A percentile compares a stretch with the other conserved stretches of the same genome.
phyloP scores from a whole-genome alignment of 2,329 filamentous ascomycete species.

The Neophaeococcomyces aloes region DNA sequence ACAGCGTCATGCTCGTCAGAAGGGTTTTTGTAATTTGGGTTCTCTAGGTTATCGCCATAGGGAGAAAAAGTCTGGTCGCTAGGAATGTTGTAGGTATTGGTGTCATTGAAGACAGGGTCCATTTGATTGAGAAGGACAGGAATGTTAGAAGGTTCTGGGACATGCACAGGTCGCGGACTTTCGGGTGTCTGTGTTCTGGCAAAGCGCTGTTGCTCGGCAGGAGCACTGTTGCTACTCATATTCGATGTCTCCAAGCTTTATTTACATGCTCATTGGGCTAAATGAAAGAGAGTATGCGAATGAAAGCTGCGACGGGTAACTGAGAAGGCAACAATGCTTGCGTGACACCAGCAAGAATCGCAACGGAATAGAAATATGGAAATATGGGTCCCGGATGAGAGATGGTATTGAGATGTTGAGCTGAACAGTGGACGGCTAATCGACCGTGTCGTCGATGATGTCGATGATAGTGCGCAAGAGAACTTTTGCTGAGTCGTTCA shows the following conservation, averaged over 20 bases:
- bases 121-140: conserved; percentile 61
- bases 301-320: not conserved
- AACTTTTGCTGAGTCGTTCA: conserved; percentile 1
- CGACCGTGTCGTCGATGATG: conserved; percentile 2
- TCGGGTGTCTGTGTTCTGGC: conserved; percentile 57
- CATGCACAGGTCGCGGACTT: conserved; percentile 59
- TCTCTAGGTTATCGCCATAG: conserved; percentile 16
- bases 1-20: conserved; percentile 22
- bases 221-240: conserved; percentile 21
- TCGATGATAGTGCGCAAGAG: not conserved
- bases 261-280: conserved; percentile 1
- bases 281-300: not conserved
- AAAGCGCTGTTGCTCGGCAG: conserved; percentile 37
- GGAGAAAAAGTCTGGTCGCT: conserved; percentile 22
- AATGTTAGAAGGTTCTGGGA: conserved; percentile 57
- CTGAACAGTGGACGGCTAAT: not conserved
- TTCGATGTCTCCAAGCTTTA: not conserved
- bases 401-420: not conserved
- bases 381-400: not conserved
- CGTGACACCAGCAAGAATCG: not conserved
- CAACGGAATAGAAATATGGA: not conserved
- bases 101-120: conserved; percentile 61
- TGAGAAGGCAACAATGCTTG: conserved; percentile 1
- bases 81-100: conserved; percentile 46
- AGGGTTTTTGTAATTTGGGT: conserved; percentile 15